Evolutionary conservation across 1,284 basidiomycete species (phyloP).

Genomic region (Sanghuangporus sanghuang): DNA sequence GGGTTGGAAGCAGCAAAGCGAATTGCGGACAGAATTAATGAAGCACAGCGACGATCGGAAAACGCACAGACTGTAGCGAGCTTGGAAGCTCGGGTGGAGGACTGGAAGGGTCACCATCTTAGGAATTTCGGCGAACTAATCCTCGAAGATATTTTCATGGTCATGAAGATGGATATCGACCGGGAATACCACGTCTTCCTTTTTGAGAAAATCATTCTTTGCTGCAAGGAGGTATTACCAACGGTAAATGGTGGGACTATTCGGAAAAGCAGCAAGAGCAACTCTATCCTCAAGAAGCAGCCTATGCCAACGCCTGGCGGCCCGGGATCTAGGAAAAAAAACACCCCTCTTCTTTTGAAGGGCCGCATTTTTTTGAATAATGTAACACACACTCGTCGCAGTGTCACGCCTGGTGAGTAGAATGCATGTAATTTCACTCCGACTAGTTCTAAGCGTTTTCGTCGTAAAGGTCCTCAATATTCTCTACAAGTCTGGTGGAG

Average conservation of each 20-base stretch:
- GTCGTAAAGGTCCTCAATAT: conserved; percentile 44
- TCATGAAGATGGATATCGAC: conserved; percentile 95
- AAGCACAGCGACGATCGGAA: conserved; percentile 84
- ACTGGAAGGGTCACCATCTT: conserved; percentile 99
- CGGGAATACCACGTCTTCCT: conserved; percentile 98
- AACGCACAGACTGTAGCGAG: conserved; percentile 87
- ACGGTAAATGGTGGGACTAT: conserved; percentile 26
- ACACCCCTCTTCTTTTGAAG: conserved; percentile 84
- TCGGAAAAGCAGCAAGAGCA: conserved; percentile 61
- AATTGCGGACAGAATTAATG: conserved; percentile 95
- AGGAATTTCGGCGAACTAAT: conserved; percentile 90
- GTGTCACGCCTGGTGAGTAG: conserved; percentile 55
- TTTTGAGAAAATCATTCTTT: conserved; percentile 98
- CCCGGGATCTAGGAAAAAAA: conserved; percentile 60
- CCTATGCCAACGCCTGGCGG: conserved; percentile 41
- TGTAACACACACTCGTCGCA: conserved; percentile 73
- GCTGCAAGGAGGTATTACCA: conserved; percentile 83
- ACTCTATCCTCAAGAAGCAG: conserved; percentile 76
- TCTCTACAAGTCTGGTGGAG: conserved; percentile 90
- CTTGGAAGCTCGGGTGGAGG: conserved; percentile 87
- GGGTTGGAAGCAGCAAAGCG: conserved; percentile 87
- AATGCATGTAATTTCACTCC: neutral
- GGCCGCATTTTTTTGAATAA: conserved; percentile 98
- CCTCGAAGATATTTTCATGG: conserved; percentile 92
- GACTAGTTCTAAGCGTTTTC: conserved; percentile 9